Evolutionary conservation across 2,329 filamentous ascomycete genomes (phyloP), one percentile per base, ranked within the genome.

Genomic region (Phyllosticta paracitricarpa): DNA sequence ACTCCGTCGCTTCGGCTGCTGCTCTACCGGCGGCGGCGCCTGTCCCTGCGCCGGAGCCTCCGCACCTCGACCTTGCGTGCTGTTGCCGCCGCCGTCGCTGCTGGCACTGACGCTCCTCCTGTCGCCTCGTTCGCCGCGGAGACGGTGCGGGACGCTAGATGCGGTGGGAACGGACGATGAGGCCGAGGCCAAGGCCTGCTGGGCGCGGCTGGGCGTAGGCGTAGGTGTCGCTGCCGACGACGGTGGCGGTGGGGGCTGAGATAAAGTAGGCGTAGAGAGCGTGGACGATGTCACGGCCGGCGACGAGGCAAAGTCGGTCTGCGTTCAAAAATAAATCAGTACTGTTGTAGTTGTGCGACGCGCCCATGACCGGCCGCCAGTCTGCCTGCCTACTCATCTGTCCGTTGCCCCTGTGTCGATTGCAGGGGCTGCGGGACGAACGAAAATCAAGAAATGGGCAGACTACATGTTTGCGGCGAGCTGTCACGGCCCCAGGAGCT

Each of bases 1-100:
- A 1, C 70, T 67, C 53, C 68, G 58, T 3, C 22, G 70, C 63
- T 70, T 66, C 19, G 26, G 40, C 57, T 66, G 65, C 51, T 65
- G 66, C 59, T 67, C 69, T 3, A 59, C 35, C 7, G 59, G 9
- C 22, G 59, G 48, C 48, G 59, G 9, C 22, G 61, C 54, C 48
- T 58, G 57, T 19, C 54, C 57, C 25, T 55, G 51, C 48, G 54
- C 30, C 19, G 58, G 12, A 52, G 54, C 33, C 54, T 35, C 54
- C 28, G 14, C 25, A 22, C 12, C 35, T 25, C 33, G n/a, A 10
- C 28, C 24, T 35, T 54, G 17, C 51, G 54, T 48, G 28, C 40
- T 19, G 19, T 48, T 51, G 19, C 33, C 12, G 22, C 7, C 51
- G n/a, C 26, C 25, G 53, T 25, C 57, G 33, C 53, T 25, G n/a